These are phyloP conservation scores for Pseudonitzschia multiseries DNA, from an alignment of 108 stramenopile genomes.

Conservation along the genomic window DNA sequence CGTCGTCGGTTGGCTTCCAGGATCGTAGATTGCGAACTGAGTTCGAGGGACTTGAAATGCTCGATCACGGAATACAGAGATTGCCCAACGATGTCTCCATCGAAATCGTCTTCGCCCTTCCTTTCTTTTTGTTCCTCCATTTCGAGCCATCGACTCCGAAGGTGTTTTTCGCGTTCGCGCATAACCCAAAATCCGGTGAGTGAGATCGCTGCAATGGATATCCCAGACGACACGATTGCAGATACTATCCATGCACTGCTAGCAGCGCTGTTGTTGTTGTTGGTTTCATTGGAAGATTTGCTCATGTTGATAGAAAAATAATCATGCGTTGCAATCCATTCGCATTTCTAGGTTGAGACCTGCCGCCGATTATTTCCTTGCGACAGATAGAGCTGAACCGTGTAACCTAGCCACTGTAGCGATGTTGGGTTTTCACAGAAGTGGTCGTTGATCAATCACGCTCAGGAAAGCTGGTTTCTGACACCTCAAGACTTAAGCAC, in stretches of 20 bases:
- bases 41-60: slow-evolving; percentile 36
- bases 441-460: no score
- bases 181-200: slow-evolving; percentile 4
- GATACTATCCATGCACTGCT: neutral
- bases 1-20: slow-evolving; percentile 53
- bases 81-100: slow-evolving; percentile 27
- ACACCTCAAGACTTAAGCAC: no score
- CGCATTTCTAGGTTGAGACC: no score
- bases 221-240: neutral
- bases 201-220: neutral
- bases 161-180: slow-evolving; percentile 3
- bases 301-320: no score
- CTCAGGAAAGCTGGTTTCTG: no score
- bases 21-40: slow-evolving; percentile 35
- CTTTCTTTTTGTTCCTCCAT: neutral
- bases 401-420: no score
- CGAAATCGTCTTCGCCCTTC: slow-evolving; percentile 1
- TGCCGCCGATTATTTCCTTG: no score
- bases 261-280: neutral
- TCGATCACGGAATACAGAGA: slow-evolving; percentile 39
- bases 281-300: neutral
- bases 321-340: no score
- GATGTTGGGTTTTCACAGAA: no score
- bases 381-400: no score
- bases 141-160: slow-evolving; percentile 6